phyloP scores from a whole-genome alignment of 2,329 filamentous ascomycete species.

The Nectriaceae sp. region DNA sequence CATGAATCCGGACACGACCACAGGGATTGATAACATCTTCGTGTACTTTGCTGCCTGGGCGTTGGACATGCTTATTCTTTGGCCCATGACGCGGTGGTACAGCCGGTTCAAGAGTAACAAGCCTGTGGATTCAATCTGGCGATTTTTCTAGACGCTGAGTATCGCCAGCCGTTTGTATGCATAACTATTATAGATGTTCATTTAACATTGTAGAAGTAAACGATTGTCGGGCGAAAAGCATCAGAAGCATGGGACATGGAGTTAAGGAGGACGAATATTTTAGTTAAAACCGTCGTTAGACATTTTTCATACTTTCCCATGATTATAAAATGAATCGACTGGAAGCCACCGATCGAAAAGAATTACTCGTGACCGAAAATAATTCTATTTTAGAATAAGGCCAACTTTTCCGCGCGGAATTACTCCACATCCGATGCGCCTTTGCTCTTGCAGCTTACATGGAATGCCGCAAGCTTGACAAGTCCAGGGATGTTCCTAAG shows the following conservation, averaged over 20 bases:
- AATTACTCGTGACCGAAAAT: too few species aligned
- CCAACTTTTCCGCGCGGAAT: too few species aligned
- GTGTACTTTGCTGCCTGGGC: constrained; percentile 41
- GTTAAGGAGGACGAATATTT: too few species aligned
- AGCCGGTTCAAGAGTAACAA: constrained; percentile 44
- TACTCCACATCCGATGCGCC: constrained; percentile 2
- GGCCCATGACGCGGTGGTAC: constrained; percentile 45
- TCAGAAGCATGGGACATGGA: too few species aligned
- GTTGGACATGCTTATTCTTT: constrained; percentile 38
- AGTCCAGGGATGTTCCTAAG: constrained; percentile 24
- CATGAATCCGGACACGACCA: constrained; percentile 23
- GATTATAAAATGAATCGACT: too few species aligned
- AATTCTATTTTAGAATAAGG: too few species aligned
- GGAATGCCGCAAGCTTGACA: constrained; percentile 20
- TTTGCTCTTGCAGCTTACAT: constrained; percentile 12
- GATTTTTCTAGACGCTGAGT: constrained; percentile 40
- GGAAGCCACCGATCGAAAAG: too few species aligned
- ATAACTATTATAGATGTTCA: too few species aligned
- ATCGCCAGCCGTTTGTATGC: not conserved
- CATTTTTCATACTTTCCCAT: too few species aligned
- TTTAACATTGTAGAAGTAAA: too few species aligned
- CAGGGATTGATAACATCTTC: constrained; percentile 40
- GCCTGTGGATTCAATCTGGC: constrained; percentile 45
- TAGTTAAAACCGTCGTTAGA: too few species aligned
- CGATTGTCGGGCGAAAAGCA: too few species aligned